Percentiles rank a stretch among this genome's conserved stretches.
Evolutionary conservation across 495 filamentous ascomycete species (phyloP).

Genomic region (Aspergillus homomorphus): DNA sequence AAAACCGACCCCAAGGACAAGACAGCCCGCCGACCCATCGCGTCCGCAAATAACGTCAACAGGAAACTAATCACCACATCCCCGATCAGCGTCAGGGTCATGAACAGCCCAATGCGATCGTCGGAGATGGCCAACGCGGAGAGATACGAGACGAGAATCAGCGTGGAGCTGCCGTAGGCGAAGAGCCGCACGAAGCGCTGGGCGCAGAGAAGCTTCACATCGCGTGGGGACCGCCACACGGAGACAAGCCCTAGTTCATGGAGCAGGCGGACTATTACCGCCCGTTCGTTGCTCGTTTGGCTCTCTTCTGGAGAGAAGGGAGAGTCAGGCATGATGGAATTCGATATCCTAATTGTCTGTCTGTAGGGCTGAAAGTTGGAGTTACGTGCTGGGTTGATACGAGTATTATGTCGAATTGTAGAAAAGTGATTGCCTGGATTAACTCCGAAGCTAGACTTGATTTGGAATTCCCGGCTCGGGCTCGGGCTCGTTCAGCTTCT

Average conservation of each 20-base stretch:
- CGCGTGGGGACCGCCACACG: conserved; percentile 44
- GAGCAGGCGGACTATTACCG: conserved; percentile 8
- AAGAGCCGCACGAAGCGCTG: conserved; percentile 76
- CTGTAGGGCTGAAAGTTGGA: too few relatives aligned
- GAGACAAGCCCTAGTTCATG: conserved; percentile 40
- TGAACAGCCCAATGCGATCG: conserved; percentile 78
- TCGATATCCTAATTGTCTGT: too few relatives aligned
- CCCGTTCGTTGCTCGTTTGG: too few relatives aligned
- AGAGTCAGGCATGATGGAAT: too few relatives aligned
- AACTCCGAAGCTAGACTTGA: too few relatives aligned
- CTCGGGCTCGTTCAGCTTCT: too few relatives aligned
- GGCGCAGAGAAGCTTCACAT: conserved; percentile 71
- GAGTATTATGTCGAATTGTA: too few relatives aligned
- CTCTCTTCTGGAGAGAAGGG: too few relatives aligned
- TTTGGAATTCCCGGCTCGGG: too few relatives aligned
- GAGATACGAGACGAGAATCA: conserved; percentile 73
- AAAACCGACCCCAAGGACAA: conserved; percentile 63
- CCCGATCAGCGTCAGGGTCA: conserved; percentile 79
- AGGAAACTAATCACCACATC: conserved; percentile 75
- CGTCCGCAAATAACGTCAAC: conserved; percentile 73
- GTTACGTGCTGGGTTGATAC: too few relatives aligned
- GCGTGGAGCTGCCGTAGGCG: conserved; percentile 71
- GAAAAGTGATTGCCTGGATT: too few relatives aligned
- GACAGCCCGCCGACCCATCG: conserved; percentile 65
- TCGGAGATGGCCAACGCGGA: conserved; percentile 62